Evolutionary conservation across 495 filamentous ascomycete genomes (phyloP).

Genomic region (Xylaria telfairii): DNA sequence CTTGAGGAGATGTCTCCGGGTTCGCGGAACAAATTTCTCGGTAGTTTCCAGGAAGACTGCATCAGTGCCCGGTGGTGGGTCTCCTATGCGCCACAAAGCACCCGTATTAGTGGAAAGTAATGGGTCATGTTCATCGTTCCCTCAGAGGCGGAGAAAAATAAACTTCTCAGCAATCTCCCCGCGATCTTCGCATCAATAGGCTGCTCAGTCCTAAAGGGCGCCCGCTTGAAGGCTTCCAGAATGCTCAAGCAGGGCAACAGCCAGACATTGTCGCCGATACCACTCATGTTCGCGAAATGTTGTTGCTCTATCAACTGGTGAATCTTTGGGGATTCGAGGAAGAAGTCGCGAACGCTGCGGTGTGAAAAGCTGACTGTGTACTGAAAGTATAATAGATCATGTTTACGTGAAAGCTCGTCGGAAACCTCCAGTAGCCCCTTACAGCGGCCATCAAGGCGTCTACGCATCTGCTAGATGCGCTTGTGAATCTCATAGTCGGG

Average conservation of each 20-base stretch:
- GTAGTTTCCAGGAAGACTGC: background rate
- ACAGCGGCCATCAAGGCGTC: constrained; percentile 24
- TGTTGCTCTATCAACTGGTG: background rate
- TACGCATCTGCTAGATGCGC: background rate
- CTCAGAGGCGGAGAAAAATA: constrained; percentile 1
- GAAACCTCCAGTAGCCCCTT: constrained; percentile 27
- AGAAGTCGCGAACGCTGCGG: constrained; percentile 37
- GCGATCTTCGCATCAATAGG: background rate
- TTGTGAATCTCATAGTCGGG: background rate
- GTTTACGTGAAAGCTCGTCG: no score
- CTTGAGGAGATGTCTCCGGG: background rate
- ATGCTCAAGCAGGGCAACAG: constrained; percentile 7
- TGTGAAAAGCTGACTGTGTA: constrained; percentile 34
- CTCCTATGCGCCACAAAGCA: background rate
- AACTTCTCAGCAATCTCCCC: background rate
- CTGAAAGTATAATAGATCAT: background rate
- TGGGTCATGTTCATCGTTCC: background rate
- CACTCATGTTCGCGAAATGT: background rate
- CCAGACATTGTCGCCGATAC: background rate
- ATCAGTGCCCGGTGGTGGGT: background rate
- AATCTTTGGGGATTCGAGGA: constrained; percentile 5
- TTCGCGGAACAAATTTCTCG: background rate
- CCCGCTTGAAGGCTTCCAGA: constrained; percentile 5
- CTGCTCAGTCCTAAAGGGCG: background rate
- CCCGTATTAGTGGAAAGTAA: background rate